phyloP scores from a whole-genome alignment of 2,329 filamentous ascomycete genomes.

The Xylaria sp. region DNA sequence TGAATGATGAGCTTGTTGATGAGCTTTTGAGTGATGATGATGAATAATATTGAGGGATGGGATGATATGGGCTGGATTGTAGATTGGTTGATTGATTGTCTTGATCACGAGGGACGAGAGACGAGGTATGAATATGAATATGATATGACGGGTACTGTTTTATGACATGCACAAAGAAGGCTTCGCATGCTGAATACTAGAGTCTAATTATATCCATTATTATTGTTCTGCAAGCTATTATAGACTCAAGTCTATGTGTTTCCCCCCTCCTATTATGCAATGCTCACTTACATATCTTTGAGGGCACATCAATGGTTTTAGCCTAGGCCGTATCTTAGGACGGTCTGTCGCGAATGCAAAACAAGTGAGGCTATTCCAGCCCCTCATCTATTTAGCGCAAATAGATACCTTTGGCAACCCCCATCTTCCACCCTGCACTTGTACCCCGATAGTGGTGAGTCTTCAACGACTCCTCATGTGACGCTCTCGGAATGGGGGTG shows the following conservation, averaged over 20 bases:
- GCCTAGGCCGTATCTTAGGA: too few relatives aligned
- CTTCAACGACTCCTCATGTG: too few relatives aligned
- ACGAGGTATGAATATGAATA: background rate
- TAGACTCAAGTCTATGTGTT: background rate
- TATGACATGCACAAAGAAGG: background rate
- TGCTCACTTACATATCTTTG: too few relatives aligned
- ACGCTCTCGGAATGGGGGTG: too few relatives aligned
- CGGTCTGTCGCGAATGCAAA: too few relatives aligned
- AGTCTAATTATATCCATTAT: background rate
- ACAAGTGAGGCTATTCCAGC: too few relatives aligned
- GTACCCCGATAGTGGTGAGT: too few relatives aligned
- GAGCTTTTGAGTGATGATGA: slow-evolving; percentile 39
- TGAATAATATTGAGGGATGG: slow-evolving; percentile 13
- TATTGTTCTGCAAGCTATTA: background rate
- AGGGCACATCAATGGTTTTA: too few relatives aligned
- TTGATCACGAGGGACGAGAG: background rate
- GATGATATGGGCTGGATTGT: background rate
- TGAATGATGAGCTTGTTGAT: slow-evolving; percentile 33
- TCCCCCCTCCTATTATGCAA: too few relatives aligned
- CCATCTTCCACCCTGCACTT: too few relatives aligned
- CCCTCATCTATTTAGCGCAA: too few relatives aligned
- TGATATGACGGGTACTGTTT: background rate
- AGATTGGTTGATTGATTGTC: background rate
- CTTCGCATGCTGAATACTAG: background rate
- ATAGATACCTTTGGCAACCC: too few relatives aligned